Evolutionary conservation across 2,329 filamentous ascomycete genomes (phyloP).

Genomic region (Calonectria hongkongensis): DNA sequence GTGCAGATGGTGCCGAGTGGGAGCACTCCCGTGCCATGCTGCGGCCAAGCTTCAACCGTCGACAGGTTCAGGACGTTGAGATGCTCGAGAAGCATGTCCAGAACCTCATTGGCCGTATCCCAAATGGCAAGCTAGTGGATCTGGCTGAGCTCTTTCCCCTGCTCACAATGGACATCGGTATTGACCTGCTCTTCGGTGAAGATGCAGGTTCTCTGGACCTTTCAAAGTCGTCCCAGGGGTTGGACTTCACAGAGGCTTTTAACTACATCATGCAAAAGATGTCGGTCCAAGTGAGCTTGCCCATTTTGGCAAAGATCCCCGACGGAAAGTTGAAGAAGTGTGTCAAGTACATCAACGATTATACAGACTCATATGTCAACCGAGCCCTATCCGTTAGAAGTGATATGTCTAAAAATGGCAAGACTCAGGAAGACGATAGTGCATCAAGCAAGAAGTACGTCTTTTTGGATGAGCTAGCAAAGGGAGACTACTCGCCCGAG

Average conservation of each 20-base stretch:
- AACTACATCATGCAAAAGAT: conserved; percentile 33
- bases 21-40: conserved; percentile 61
- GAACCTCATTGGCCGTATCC: conserved; percentile 13
- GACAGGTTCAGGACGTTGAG: conserved; percentile 51
- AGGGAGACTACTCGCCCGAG: conserved; percentile 6
- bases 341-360: conserved; percentile 26
- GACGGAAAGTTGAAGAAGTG: conserved; percentile 22
- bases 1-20: conserved; percentile 65
- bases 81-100: conserved; percentile 31
- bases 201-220: conserved; percentile 10
- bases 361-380: conserved; percentile 19
- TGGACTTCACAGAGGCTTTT: conserved; percentile 21
- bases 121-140: conserved; percentile 14
- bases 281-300: conserved; percentile 23
- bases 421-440: neutral
- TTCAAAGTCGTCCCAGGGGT: conserved; percentile 3
- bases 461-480: conserved; percentile 33
- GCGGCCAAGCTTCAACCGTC: conserved; percentile 53
- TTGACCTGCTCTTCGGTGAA: conserved; percentile 27
- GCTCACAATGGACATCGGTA: conserved; percentile 29
- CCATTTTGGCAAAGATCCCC: conserved; percentile 16
- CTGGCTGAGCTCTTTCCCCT: conserved; percentile 33
- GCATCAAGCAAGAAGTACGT: neutral
- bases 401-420: neutral
- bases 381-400: neutral